A percentile compares a stretch with the other conserved stretches of the same genome.
Conservation (phyloP, 257 asterid genomes). For the Salvia hispanica region DNA sequence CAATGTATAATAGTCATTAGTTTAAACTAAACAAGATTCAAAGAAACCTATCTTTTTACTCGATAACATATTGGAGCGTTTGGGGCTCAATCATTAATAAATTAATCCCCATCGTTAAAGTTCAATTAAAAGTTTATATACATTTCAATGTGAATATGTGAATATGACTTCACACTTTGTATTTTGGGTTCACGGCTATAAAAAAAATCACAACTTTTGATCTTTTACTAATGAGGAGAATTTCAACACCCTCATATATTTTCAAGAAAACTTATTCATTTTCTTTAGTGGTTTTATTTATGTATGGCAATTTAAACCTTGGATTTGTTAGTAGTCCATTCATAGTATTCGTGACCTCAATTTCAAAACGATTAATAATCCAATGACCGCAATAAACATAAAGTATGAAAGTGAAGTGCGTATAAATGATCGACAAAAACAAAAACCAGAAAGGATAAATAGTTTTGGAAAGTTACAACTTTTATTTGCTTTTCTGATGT, state of each 20-base stretch:
- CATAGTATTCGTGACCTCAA: constrained; percentile 20
- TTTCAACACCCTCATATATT: too few relatives aligned
- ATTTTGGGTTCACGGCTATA: too few relatives aligned
- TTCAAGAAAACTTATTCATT: too few relatives aligned
- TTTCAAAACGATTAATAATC: constrained; percentile 26
- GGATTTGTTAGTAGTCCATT: constrained; percentile 1
- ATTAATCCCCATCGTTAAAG: too few relatives aligned
- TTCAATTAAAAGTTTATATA: too few relatives aligned
- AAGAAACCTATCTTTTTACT: constrained; percentile 13
- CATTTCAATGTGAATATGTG: too few relatives aligned
- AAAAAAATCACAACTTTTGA: too few relatives aligned
- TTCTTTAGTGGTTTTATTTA: too few relatives aligned
- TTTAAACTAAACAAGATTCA: constrained; percentile 17
- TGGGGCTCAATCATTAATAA: neutral
- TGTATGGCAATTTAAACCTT: too few relatives aligned
- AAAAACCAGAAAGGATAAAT: constrained; percentile 26
- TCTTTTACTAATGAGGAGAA: too few relatives aligned
- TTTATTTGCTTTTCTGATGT: constrained; percentile 29
- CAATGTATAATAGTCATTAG: constrained; percentile 1
- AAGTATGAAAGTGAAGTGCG: constrained; percentile 32
- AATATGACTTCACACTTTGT: neutral
- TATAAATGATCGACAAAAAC: constrained; percentile 26
- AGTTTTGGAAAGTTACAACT: constrained; percentile 29
- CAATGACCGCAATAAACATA: constrained; percentile 17
- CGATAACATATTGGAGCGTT: neutral